phyloP scores from a whole-genome alignment of 1,284 basidiomycete species.

The Athelia psychrophila region DNA sequence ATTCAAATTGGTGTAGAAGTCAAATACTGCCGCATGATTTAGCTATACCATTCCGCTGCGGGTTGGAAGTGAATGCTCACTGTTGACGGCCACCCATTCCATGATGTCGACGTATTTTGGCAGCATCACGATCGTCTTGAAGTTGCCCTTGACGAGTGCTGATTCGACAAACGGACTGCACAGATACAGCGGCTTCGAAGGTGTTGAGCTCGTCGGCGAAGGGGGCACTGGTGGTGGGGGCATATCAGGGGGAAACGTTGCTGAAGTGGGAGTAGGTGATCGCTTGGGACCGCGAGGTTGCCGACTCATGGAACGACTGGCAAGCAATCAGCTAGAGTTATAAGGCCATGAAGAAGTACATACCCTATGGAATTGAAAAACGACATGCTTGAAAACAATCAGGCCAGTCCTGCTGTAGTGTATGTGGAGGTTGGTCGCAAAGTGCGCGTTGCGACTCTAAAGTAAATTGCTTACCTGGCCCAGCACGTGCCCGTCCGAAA shows the following conservation, averaged over 20 bases:
- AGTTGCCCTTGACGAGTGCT: slow-evolving; percentile 96
- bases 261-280: slow-evolving; percentile 68
- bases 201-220: slow-evolving; percentile 29
- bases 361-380: slow-evolving; percentile 80
- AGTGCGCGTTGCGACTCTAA: too few relatives aligned
- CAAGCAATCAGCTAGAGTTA: not conserved
- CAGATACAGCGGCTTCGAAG: slow-evolving; percentile 78
- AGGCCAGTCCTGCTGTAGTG: slow-evolving; percentile 23
- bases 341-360: slow-evolving; percentile 17
- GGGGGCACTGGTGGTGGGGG: slow-evolving; percentile 38
- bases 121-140: slow-evolving; percentile 97
- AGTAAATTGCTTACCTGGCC: too few relatives aligned
- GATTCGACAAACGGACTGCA: slow-evolving; percentile 96
- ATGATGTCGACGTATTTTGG: slow-evolving; percentile 97
- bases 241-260: slow-evolving; percentile 49
- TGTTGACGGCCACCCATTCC: slow-evolving; percentile 98
- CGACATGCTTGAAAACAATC: slow-evolving; percentile 48
- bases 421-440: not conserved
- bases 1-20: slow-evolving; percentile 96
- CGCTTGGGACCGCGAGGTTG: slow-evolving; percentile 62
- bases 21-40: slow-evolving; percentile 64
- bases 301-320: slow-evolving; percentile 69
- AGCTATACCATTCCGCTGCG: slow-evolving; percentile 1
- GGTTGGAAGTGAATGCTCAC: slow-evolving; percentile 49
- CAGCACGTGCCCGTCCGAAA: too few relatives aligned